phyloP scores from a whole-genome alignment of 805 yeast species.

The Cyberlindnera sargentensis region DNA sequence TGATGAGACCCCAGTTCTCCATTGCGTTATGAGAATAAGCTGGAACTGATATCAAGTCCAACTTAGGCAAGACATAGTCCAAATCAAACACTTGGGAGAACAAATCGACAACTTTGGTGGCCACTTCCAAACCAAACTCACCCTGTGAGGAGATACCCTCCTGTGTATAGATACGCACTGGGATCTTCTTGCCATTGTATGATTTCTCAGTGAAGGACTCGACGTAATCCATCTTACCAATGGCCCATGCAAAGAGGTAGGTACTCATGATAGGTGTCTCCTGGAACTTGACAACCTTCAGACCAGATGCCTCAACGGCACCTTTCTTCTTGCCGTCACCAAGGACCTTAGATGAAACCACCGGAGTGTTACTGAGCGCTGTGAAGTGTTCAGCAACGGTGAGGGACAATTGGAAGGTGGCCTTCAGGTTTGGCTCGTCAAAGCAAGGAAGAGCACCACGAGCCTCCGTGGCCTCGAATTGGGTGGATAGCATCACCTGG shows the following conservation, averaged over 20 bases:
- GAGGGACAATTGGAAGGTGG: slow-evolving; percentile 58
- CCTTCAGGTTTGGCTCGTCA: slow-evolving; percentile 79
- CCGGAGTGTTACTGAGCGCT: slow-evolving; percentile 63
- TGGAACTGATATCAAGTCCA: slow-evolving; percentile 75
- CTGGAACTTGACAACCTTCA: slow-evolving; percentile 39
- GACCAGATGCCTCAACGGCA: slow-evolving; percentile 28
- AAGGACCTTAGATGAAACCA: slow-evolving; percentile 37
- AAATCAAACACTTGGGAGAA: slow-evolving; percentile 68
- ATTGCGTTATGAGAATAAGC: slow-evolving; percentile 82
- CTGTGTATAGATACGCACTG: slow-evolving; percentile 78
- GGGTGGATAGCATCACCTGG: slow-evolving; percentile 72
- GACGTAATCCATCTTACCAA: slow-evolving; percentile 70
- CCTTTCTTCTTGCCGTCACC: slow-evolving; percentile 42
- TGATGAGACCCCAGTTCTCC: slow-evolving; percentile 82
- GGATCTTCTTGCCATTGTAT: slow-evolving; percentile 54
- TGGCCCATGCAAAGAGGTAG: slow-evolving; percentile 73
- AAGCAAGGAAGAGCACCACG: slow-evolving; percentile 80
- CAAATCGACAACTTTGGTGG: slow-evolving; percentile 66
- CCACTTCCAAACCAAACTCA: slow-evolving; percentile 60
- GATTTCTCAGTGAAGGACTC: slow-evolving; percentile 34
- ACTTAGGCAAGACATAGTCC: slow-evolving; percentile 73
- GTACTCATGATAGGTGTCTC: slow-evolving; percentile 79
- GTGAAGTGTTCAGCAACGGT: slow-evolving; percentile 49
- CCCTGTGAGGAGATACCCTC: slow-evolving; percentile 71
- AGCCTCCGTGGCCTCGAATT: slow-evolving; percentile 81